Evolutionary conservation across 2,329 filamentous ascomycete species (phyloP).

Genomic region (Knufia petricola): DNA sequence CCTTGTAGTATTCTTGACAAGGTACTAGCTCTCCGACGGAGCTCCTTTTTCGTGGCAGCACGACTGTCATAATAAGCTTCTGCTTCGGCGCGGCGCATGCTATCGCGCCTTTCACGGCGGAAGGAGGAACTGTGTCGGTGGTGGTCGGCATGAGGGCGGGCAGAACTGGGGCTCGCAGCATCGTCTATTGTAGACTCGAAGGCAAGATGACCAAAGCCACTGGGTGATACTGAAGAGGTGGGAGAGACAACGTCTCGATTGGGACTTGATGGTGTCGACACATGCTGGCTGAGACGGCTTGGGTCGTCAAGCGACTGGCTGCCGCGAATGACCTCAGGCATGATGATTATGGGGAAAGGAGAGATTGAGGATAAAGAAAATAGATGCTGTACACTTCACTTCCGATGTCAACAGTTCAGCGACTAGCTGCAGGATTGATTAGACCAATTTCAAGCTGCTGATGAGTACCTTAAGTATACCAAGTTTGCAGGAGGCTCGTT

Average conservation of each 20-base stretch:
- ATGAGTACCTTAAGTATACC: background rate
- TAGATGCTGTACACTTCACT: conserved; percentile 1
- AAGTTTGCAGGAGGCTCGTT: background rate
- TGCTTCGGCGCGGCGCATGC: conserved; percentile 13
- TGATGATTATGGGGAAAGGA: conserved; percentile 9
- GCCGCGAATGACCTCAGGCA: conserved; percentile 22
- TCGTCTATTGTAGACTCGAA: conserved; percentile 6
- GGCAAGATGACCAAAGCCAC: background rate
- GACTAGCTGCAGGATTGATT: conserved; percentile 3
- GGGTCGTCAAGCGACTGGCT: conserved; percentile 17
- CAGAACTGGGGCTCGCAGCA: background rate
- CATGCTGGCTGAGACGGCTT: conserved; percentile 3
- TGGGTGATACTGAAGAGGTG: conserved; percentile 9
- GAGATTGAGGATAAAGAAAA: background rate
- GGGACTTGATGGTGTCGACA: conserved; percentile 8
- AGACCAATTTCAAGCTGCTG: background rate
- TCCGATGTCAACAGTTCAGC: conserved; percentile 2
- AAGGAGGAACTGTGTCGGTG: conserved; percentile 8
- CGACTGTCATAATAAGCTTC: conserved; percentile 23
- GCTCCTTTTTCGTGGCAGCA: conserved; percentile 23
- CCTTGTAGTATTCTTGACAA: conserved; percentile 22
- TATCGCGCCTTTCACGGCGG: conserved; percentile 10
- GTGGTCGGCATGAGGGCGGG: conserved; percentile 4
- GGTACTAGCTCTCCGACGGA: conserved; percentile 20
- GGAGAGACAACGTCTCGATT: conserved; percentile 14